Base-by-base conservation (phyloP, 2,329 filamentous ascomycete species). In the Amylocarpus encephaloides region DNA sequence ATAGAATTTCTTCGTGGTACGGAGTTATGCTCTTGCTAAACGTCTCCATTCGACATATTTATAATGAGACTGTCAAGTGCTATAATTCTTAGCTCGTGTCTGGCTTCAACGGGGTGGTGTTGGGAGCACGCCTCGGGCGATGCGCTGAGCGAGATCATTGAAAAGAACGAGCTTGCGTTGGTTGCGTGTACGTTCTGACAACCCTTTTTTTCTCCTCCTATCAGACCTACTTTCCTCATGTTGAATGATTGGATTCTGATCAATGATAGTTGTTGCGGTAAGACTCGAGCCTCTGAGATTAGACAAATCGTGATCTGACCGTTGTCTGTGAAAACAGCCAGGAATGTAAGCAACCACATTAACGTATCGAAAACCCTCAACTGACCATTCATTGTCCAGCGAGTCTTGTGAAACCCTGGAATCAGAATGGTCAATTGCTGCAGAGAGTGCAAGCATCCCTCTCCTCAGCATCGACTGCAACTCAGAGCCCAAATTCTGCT, bases 401-500 rank as follows among this genome's bases (percentile, higher is more conserved):
- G 50, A 57, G 46, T 9, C 51, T 13, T 54, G 54, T 22, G 58
- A 53, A 46, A 36, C 49, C 2, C 22, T 60, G 10, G 58, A 60
- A 16, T 19, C 49, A 49, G 56, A 58, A 57, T 60, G 58, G 58
- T 33, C 43, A 7, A 44, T 48, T 13, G 54, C 51, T 16, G 44
- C 46, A 5, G 53, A 62, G 30, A 53, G 63, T 33, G 50, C 51
- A 5, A 53, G 62, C 35, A 43, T 52, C 19, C 45, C 39, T 12
- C 48, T 70, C 1, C 49, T 68, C 26, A 71, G 67, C 49, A 58
- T 77, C 15, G 69, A 77, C 60, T 76, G 74, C 56, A 59, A 61
- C 2, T 49, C 54, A 1, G 56, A 64, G 2, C n/a, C 56, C 2
- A 52, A 62, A 6, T 54, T 74, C n/a, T 77, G 74, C 57, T 54